phyloP scores from a whole-genome alignment of 495 filamentous ascomycete species.

The Delitschia confertaspora region DNA sequence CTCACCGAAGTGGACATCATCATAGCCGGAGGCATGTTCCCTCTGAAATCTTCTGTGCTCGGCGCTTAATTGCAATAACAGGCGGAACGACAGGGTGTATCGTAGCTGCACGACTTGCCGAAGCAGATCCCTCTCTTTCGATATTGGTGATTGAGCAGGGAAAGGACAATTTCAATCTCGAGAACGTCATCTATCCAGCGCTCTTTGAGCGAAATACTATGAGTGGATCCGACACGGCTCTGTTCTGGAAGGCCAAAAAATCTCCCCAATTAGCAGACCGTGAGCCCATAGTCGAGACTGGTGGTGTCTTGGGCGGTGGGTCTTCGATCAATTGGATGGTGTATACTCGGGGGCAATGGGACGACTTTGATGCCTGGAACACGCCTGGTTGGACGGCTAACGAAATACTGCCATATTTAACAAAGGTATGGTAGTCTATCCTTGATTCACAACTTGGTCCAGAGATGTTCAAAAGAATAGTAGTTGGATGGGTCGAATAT shows the following conservation, averaged over 20 bases:
- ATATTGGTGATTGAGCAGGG: conserved; percentile 47
- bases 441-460: no score
- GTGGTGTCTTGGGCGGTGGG: conserved; percentile 51
- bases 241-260: conserved; percentile 34
- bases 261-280: conserved; percentile 40
- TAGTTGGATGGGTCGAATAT: no score
- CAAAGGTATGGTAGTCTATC: conserved; percentile 49
- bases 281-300: conserved; percentile 42
- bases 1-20: conserved; percentile 14
- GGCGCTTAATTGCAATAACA: conserved; percentile 10
- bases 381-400: conserved; percentile 44
- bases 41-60: not conserved
- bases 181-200: conserved; percentile 40
- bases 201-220: conserved; percentile 31
- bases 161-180: conserved; percentile 40
- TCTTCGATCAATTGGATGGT: conserved; percentile 51
- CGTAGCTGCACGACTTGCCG: conserved; percentile 38
- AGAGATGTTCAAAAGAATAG: no score
- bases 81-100: conserved; percentile 56
- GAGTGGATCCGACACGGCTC: conserved; percentile 32
- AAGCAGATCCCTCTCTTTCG: conserved; percentile 42
- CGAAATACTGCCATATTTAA: conserved; percentile 42
- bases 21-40: conserved; percentile 26
- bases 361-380: conserved; percentile 44
- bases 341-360: conserved; percentile 32